Percentiles rank a stretch among this genome's conserved stretches.
Conservation (phyloP, 2,329 filamentous ascomycete genomes). For the Fusarium sp. region DNA sequence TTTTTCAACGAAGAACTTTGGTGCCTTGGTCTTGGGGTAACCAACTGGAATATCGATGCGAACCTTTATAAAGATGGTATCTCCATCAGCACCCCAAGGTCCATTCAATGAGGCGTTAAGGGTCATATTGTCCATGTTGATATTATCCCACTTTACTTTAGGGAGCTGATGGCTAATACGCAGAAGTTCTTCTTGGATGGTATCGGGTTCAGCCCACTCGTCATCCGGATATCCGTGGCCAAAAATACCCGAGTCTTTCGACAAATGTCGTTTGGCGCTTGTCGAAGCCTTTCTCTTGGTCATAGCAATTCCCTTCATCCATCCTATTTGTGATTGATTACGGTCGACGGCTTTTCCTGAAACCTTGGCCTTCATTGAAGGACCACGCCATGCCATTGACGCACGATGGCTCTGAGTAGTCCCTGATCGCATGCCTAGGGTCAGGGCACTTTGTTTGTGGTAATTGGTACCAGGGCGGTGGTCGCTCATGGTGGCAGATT, state of each 20-base stretch:
- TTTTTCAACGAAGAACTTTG: conserved; percentile 70
- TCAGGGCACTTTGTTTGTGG: conserved; percentile 57
- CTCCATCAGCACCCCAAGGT: conserved; percentile 69
- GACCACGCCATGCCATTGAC: conserved; percentile 62
- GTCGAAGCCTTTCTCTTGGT: conserved; percentile 63
- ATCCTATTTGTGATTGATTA: conserved; percentile 69
- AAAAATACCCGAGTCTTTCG: conserved; percentile 64
- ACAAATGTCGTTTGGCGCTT: conserved; percentile 58
- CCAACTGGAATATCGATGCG: conserved; percentile 68
- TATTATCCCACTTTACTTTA: conserved; percentile 72
- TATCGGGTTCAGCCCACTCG: conserved; percentile 71
- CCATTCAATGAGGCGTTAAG: conserved; percentile 72
- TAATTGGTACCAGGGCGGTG: conserved; percentile 60
- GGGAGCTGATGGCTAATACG: conserved; percentile 70
- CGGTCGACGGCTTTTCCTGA: conserved; percentile 57
- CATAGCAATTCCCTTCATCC: conserved; percentile 77
- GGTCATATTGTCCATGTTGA: conserved; percentile 70
- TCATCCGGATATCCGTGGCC: conserved; percentile 63
- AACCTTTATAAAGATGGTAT: conserved; percentile 71
- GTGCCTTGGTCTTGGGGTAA: conserved; percentile 68
- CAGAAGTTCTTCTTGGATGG: conserved; percentile 72
- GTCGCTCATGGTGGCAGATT: conserved; percentile 71
- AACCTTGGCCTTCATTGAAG: conserved; percentile 69
- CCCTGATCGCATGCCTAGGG: conserved; percentile 56
- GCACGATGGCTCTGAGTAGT: conserved; percentile 45